These are phyloP conservation scores for Amaranthus hypochondriacus DNA, from an alignment of 148 eudicot genomes.

Conservation along the genomic window DNA sequence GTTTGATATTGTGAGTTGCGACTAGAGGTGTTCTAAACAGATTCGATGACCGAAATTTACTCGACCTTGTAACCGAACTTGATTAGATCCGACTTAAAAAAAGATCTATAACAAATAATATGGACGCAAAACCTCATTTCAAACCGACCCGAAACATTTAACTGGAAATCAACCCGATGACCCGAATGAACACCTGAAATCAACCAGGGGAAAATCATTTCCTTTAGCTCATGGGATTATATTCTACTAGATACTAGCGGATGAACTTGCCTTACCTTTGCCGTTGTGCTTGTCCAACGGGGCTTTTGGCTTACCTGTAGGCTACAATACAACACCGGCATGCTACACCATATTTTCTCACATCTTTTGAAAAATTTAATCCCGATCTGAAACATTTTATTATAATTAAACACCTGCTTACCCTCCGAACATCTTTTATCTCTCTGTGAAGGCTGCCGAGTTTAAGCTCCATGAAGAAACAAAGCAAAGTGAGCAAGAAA, in stretches of 20 bases:
- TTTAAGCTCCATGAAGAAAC: conserved; percentile 47
- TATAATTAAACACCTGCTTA: background rate
- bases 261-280: too few species aligned
- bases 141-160: too few species aligned
- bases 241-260: too few species aligned
- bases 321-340: too few species aligned
- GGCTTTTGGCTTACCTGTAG: too few species aligned
- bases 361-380: too few species aligned
- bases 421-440: conserved; percentile 7
- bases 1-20: background rate
- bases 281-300: too few species aligned
- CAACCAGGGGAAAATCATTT: too few species aligned
- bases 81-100: background rate
- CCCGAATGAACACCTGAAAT: too few species aligned
- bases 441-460: conserved; percentile 44
- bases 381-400: background rate
- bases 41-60: background rate
- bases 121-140: background rate
- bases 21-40: background rate
- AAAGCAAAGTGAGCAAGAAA: conserved; percentile 50
- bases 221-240: too few species aligned
- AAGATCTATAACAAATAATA: background rate
- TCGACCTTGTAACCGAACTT: background rate
- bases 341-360: too few species aligned
- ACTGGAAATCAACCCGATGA: too few species aligned